A percentile compares a stretch with the other conserved stretches of the same genome.
Conservation (phyloP, 441 rosid genomes). For the Bruguiera hainesii region DNA sequence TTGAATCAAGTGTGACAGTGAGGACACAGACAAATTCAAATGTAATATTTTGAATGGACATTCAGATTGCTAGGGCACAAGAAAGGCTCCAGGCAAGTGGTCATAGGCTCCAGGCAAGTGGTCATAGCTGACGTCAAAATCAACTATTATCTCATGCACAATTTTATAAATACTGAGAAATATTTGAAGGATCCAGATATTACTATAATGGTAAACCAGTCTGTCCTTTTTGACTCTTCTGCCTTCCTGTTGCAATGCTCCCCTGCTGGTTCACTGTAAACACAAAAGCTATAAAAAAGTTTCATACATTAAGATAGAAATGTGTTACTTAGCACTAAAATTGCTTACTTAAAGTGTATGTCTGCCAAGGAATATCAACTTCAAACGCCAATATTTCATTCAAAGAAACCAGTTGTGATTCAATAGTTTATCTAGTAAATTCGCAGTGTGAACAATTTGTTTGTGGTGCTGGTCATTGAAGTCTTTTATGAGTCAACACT, state of each 20-base stretch:
- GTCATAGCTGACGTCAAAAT: not conserved
- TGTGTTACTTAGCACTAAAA: not conserved
- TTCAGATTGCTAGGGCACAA: no score
- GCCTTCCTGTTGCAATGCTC: conserved; percentile 81
- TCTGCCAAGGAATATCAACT: not conserved
- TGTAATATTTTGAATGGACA: no score
- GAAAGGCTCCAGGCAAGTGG: no score
- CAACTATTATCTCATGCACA: not conserved
- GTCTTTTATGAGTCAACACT: no score
- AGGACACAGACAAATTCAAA: no score
- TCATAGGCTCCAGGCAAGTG: not conserved
- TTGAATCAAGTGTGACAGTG: no score
- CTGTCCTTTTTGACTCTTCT: conserved; percentile 78
- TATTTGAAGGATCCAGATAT: conserved; percentile 17
- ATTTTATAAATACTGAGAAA: not conserved
- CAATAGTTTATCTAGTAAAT: no score
- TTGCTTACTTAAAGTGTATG: not conserved
- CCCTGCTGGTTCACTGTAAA: conserved; percentile 89
- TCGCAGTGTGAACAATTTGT: no score
- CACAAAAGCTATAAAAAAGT: conserved; percentile 9
- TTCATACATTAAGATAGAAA: not conserved
- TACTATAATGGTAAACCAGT: conserved; percentile 98
- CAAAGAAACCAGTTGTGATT: no score
- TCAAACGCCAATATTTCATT: not conserved
- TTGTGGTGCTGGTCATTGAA: no score